Percentiles rank a stretch among this genome's conserved stretches.
Evolutionary conservation across 371 early-diverging fungal genomes (phyloP).

Genomic region (Mortierella sp.): DNA sequence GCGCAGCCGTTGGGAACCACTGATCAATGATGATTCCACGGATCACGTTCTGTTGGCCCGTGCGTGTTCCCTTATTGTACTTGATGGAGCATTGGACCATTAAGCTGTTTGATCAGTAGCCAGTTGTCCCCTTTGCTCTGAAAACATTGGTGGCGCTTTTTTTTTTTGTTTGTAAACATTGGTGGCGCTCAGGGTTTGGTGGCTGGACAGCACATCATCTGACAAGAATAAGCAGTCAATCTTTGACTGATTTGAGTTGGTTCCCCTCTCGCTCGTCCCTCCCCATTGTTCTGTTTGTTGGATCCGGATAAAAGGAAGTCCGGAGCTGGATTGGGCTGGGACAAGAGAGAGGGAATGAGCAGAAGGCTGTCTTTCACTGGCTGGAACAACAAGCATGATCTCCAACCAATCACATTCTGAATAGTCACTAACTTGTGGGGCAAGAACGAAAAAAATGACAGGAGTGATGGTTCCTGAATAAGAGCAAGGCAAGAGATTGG

Average conservation of each 20-base stretch:
- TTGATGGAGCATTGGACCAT: neutral
- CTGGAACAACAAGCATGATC: constrained; percentile 4
- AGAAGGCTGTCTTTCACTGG: neutral
- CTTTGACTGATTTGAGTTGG: neutral
- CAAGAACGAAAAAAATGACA: neutral
- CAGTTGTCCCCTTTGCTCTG: neutral
- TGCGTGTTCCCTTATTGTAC: too few species aligned
- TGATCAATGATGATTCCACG: too few species aligned
- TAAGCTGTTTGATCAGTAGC: neutral
- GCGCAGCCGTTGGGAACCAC: too few species aligned
- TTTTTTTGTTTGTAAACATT: too few species aligned
- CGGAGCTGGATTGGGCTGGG: neutral
- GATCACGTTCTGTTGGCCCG: too few species aligned
- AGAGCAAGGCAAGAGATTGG: neutral
- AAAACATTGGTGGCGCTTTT: constrained; percentile 2
- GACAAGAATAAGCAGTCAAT: neutral
- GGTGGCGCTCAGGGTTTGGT: neutral
- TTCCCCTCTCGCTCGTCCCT: neutral
- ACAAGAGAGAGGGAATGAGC: too few species aligned
- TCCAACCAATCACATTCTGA: neutral
- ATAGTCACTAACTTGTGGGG: neutral
- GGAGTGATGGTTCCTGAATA: neutral
- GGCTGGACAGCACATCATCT: too few species aligned
- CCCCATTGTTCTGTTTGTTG: neutral
- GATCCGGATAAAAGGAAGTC: neutral